Evolutionary conservation across 2,329 filamentous ascomycete species (phyloP).

Genomic region (Colletotrichum phormii): DNA sequence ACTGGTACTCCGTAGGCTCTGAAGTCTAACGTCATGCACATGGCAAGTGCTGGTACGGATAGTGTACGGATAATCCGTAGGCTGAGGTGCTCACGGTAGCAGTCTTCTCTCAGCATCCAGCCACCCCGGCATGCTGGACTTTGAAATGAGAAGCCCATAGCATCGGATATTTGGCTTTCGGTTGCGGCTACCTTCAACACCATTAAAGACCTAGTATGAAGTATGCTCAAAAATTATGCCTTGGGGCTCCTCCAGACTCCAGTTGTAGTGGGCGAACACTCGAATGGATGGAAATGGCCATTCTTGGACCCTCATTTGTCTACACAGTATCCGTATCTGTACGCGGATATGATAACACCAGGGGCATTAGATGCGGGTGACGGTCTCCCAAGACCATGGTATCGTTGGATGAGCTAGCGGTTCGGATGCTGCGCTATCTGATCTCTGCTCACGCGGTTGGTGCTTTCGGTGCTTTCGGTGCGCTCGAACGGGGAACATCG

Average conservation of each 20-base stretch:
- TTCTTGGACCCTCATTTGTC: not conserved
- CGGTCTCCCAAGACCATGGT: slow-evolving; percentile 28
- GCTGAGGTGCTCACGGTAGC: slow-evolving; percentile 1
- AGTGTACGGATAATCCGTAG: not conserved
- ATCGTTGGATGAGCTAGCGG: slow-evolving; percentile 14
- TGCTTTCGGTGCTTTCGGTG: not conserved
- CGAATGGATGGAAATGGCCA: not conserved
- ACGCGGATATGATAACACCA: not conserved
- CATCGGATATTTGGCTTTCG: slow-evolving; percentile 21
- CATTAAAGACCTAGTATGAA: slow-evolving; percentile 2
- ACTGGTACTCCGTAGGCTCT: not conserved
- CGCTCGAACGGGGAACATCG: not conserved
- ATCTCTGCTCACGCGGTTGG: not conserved
- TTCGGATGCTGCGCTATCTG: slow-evolving; percentile 9
- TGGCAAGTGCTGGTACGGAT: not conserved
- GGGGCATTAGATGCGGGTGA: slow-evolving; percentile 4
- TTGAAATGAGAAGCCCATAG: slow-evolving; percentile 9
- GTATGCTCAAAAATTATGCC: slow-evolving; percentile 3
- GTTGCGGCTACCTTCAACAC: not conserved
- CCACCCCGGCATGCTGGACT: not conserved
- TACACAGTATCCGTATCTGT: not conserved
- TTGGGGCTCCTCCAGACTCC: not conserved
- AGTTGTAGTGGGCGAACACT: not conserved
- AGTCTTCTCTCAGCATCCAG: not conserved
- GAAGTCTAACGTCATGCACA: slow-evolving; percentile 27